Evolutionary conservation across 768 basidiomycete species (phyloP).

Genomic region (Panellus pusillus): DNA sequence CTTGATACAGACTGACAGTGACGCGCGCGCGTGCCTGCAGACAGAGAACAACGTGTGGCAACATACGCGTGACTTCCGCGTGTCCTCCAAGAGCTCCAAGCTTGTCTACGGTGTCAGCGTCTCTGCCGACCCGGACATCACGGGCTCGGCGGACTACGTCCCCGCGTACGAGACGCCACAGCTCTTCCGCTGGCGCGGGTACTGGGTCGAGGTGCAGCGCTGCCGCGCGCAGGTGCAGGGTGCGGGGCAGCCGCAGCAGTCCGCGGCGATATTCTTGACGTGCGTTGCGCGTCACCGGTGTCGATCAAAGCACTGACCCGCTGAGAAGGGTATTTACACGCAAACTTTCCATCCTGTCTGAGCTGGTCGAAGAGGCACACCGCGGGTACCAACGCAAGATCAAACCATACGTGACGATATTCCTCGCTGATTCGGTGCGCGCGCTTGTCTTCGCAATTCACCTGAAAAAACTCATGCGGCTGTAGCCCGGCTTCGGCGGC

Average conservation of each 20-base stretch:
- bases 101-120: constrained; percentile 41
- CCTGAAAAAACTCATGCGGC: not conserved
- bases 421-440: constrained; percentile 34
- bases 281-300: constrained; percentile 19
- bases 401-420: constrained; percentile 36
- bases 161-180: constrained; percentile 41
- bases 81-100: constrained; percentile 38
- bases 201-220: constrained; percentile 40
- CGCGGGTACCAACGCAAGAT: constrained; percentile 35
- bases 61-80: constrained; percentile 40
- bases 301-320: not conserved
- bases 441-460: constrained; percentile 1
- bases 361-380: constrained; percentile 38
- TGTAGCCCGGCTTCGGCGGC: constrained; percentile 38
- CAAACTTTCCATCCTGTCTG: constrained; percentile 36
- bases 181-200: constrained; percentile 43
- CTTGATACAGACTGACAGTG: not conserved
- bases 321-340: constrained; percentile 39
- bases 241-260: constrained; percentile 14
- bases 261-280: constrained; percentile 32
- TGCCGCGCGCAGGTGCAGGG: constrained; percentile 23
- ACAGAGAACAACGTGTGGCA: constrained; percentile 46
- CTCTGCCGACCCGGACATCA: constrained; percentile 17
- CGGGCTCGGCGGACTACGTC: constrained; percentile 39
- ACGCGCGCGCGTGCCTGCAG: constrained; percentile 21